Percentiles rank a stretch among this genome's conserved stretches.
phyloP scores from a whole-genome alignment of 257 asterid genomes.

The Rehmannia glutinosa region DNA sequence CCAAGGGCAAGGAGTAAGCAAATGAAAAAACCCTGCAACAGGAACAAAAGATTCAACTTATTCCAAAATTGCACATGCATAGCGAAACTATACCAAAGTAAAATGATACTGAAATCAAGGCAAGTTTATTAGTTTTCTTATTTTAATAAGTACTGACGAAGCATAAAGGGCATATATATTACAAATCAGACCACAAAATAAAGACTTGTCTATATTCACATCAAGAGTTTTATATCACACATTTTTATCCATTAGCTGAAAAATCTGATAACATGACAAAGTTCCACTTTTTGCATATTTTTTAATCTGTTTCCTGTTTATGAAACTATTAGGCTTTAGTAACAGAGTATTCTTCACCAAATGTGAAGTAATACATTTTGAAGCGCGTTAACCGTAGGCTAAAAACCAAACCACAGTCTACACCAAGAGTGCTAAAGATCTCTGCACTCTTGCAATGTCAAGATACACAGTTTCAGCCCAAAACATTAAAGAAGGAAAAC shows the following conservation, averaged over 20 bases:
- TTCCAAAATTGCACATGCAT: constrained; percentile 2
- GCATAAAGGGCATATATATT: background rate
- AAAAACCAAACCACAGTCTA: background rate
- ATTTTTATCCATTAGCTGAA: background rate
- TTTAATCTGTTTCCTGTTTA: background rate
- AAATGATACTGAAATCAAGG: constrained; percentile 2
- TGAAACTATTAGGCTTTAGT: background rate
- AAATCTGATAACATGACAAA: background rate
- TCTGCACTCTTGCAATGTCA: background rate
- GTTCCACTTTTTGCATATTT: background rate
- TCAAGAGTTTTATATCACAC: background rate
- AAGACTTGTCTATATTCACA: background rate
- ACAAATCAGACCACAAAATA: background rate
- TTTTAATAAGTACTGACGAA: background rate
- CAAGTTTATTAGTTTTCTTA: background rate
- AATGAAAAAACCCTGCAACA: constrained; percentile 72
- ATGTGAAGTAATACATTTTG: background rate
- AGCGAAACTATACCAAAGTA: background rate
- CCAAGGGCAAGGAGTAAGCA: constrained; percentile 91
- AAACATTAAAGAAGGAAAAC: background rate
- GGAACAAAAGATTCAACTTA: constrained; percentile 6
- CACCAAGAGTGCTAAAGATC: background rate
- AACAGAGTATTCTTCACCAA: background rate
- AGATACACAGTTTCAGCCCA: background rate
- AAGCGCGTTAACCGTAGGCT: background rate